These are phyloP conservation scores for Septoria linicola DNA, from an alignment of 2,329 filamentous ascomycete species.

Conservation along the genomic window DNA sequence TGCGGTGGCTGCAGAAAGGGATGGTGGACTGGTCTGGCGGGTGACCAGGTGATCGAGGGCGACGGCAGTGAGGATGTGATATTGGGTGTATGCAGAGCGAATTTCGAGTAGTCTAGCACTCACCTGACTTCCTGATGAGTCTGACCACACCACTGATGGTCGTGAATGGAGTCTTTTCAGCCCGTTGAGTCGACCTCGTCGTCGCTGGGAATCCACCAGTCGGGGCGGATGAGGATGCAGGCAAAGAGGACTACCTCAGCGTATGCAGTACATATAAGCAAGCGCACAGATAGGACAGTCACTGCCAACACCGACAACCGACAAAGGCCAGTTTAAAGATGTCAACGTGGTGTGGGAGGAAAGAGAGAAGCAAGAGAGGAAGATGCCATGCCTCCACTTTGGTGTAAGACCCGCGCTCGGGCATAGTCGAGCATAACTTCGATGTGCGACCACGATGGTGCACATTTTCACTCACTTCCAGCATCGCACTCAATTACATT, in stretches of 20 bases:
- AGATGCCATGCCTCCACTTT: constrained; percentile 10
- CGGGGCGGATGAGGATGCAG: background rate
- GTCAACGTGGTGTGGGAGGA: constrained; percentile 18
- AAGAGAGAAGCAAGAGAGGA: constrained; percentile 14
- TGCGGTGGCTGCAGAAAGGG: constrained; percentile 23
- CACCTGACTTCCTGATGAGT: constrained; percentile 31
- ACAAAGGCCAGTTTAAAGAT: constrained; percentile 15
- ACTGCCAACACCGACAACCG: constrained; percentile 13
- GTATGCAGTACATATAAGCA: constrained; percentile 14
- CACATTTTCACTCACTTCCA: background rate
- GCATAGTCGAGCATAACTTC: constrained; percentile 4
- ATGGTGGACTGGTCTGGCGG: constrained; percentile 22
- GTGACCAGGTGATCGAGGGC: constrained; percentile 20
- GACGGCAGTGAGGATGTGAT: constrained; percentile 22
- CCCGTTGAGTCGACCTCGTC: constrained; percentile 24
- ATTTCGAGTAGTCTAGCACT: constrained; percentile 22
- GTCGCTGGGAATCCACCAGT: constrained; percentile 24
- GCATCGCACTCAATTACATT: background rate
- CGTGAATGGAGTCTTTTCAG: constrained; percentile 28
- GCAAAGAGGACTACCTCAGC: constrained; percentile 12
- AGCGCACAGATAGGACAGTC: constrained; percentile 19
- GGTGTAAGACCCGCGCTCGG: constrained; percentile 7
- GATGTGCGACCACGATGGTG: constrained; percentile 5
- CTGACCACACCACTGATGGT: constrained; percentile 29
- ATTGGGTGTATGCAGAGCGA: constrained; percentile 21